Evolutionary conservation across 78 protist genomes (phyloP).

Genomic region (Chrysochromulina tobinii): DNA sequence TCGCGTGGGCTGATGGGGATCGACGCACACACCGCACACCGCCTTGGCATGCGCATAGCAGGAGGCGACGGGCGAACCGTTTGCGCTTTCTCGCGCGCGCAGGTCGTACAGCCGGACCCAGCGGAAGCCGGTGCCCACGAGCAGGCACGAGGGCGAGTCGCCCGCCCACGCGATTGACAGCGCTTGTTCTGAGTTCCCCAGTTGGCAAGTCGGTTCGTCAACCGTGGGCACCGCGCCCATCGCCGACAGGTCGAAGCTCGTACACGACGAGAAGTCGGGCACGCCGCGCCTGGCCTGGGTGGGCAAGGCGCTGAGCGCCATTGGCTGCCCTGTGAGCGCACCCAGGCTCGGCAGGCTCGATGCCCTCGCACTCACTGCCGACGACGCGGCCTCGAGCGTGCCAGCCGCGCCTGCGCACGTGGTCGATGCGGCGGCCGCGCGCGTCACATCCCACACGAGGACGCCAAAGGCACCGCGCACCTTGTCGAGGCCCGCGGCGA

Average conservation of each 20-base stretch:
- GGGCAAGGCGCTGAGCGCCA: neutral
- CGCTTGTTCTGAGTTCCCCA: neutral
- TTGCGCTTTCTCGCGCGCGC: neutral
- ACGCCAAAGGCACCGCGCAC: neutral
- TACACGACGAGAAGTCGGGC: neutral
- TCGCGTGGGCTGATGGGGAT: neutral
- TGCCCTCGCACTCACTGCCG: neutral
- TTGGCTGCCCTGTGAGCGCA: neutral
- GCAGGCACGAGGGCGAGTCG: neutral
- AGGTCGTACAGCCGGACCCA: conserved; percentile 23
- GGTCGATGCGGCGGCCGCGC: neutral
- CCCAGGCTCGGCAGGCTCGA: neutral
- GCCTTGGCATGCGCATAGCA: neutral
- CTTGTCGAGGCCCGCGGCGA: conserved; percentile 2
- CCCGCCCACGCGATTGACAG: neutral
- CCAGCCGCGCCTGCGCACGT: neutral
- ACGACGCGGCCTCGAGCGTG: neutral
- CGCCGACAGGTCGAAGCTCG: neutral
- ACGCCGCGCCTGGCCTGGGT: neutral
- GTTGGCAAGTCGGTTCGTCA: neutral
- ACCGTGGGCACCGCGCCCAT: neutral
- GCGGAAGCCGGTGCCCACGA: neutral
- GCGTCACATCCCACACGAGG: conserved; percentile 26
- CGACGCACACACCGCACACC: neutral
- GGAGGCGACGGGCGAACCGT: neutral